These are phyloP conservation scores for Rhizophagus clarus DNA, from an alignment of 192 early-diverging fungal species.

Conservation along the genomic window DNA sequence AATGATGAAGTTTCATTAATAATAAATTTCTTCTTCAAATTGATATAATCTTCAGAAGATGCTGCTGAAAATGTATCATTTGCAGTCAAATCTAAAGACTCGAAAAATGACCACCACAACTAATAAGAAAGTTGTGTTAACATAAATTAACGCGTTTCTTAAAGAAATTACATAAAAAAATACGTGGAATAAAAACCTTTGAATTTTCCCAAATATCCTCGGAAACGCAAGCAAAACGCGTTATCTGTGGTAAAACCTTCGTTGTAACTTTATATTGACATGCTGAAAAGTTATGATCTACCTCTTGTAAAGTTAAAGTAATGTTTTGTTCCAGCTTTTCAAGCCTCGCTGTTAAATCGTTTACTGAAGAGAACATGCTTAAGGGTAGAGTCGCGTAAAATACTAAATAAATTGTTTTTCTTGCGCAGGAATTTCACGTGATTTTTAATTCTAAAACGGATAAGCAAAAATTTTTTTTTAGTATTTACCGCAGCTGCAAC, in stretches of 20 bases:
- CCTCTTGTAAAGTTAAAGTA: slow-evolving; percentile 55
- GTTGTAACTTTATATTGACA: slow-evolving; percentile 54
- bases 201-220: slow-evolving; percentile 48
- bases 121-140: not conserved
- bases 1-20: slow-evolving; percentile 4
- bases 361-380: not conserved
- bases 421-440: too few relatives aligned
- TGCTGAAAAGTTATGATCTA: slow-evolving; percentile 59
- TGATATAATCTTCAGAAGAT: not conserved
- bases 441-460: too few relatives aligned
- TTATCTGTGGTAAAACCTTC: slow-evolving; percentile 53
- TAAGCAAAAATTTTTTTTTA: too few relatives aligned
- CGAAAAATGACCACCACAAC: slow-evolving; percentile 31
- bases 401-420: too few relatives aligned
- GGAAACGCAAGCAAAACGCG: slow-evolving; percentile 48
- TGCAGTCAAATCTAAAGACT: slow-evolving; percentile 29
- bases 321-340: slow-evolving; percentile 60
- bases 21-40: not conserved
- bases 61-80: slow-evolving; percentile 11
- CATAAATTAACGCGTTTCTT: not conserved
- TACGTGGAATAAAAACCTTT: slow-evolving; percentile 35
- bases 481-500: too few relatives aligned
- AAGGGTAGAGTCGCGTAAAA: too few relatives aligned
- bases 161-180: not conserved
- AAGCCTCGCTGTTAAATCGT: slow-evolving; percentile 28